phyloP scores from a whole-genome alignment of 352 stramenopile species.

The Globisporangium carolinianum region DNA sequence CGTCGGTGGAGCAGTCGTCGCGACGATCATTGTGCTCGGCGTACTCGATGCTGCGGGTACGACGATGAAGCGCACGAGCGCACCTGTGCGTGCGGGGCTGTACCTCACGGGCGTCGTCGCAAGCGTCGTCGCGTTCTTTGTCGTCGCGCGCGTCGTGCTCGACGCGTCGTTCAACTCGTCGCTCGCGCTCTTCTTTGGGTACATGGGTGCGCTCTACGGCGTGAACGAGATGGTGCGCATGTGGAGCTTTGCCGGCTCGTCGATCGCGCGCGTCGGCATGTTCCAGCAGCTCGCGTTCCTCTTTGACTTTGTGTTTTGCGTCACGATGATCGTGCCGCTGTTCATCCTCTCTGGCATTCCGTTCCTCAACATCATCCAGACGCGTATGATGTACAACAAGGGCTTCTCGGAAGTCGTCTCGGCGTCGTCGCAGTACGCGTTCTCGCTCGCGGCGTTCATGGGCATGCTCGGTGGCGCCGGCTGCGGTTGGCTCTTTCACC shows the following conservation, averaged over 20 bases:
- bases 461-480: conserved; percentile 50
- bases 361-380: conserved; percentile 78
- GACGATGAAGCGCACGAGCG: conserved; percentile 35
- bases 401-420: conserved; percentile 79
- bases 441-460: conserved; percentile 63
- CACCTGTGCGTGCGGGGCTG: conserved; percentile 33
- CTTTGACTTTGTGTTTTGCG: conserved; percentile 75
- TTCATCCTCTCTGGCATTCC: conserved; percentile 63
- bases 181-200: conserved; percentile 59
- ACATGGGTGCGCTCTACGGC: conserved; percentile 51
- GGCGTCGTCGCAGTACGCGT: conserved; percentile 69
- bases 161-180: conserved; percentile 31
- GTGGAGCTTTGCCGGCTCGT: conserved; percentile 55
- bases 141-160: conserved; percentile 33
- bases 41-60: conserved; percentile 34
- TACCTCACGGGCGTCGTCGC: conserved; percentile 34
- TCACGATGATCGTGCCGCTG: conserved; percentile 52
- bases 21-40: conserved; percentile 41
- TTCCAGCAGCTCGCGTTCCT: conserved; percentile 78
- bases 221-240: conserved; percentile 73
- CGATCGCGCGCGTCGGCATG: conserved; percentile 39
- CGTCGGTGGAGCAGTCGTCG: conserved; percentile 37
- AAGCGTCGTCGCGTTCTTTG: conserved; percentile 36
- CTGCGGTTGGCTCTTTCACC: conserved; percentile 60
- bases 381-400: conserved; percentile 85